A percentile compares a stretch with the other conserved stretches of the same genome.
These are phyloP conservation scores for Penicillium sclerotigenum DNA, from an alignment of 2,329 filamentous ascomycete genomes.

Conservation along the genomic window DNA sequence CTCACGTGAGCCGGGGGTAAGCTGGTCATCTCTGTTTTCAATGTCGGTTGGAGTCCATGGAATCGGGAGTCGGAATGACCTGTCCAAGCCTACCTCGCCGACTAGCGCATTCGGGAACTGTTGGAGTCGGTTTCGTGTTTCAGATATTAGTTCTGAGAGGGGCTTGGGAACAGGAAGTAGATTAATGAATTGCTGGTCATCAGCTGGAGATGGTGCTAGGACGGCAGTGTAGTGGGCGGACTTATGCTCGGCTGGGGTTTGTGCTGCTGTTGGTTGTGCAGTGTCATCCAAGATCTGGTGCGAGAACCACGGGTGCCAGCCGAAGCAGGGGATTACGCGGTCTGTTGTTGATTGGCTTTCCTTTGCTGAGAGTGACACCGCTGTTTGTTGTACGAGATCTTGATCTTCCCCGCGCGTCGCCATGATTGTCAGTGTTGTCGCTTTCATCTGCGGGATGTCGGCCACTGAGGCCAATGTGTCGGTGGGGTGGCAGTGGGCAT, in stretches of 20 bases:
- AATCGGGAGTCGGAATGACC: conserved; percentile 58
- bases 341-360: conserved; percentile 25
- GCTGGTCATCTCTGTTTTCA: conserved; percentile 31
- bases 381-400: conserved; percentile 53
- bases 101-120: conserved; percentile 55
- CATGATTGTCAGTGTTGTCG: conserved; percentile 60
- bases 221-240: conserved; percentile 54
- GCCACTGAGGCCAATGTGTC: conserved; percentile 59
- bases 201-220: conserved; percentile 46
- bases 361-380: conserved; percentile 31
- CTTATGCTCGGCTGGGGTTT: conserved; percentile 28
- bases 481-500: conserved; percentile 66
- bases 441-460: conserved; percentile 56
- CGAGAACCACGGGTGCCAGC: conserved; percentile 68
- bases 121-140: conserved; percentile 50
- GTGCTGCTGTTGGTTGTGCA: conserved; percentile 6
- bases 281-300: conserved; percentile 56
- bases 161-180: conserved; percentile 54
- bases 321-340: conserved; percentile 59
- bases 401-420: conserved; percentile 61
- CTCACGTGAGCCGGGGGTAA: conserved; percentile 61
- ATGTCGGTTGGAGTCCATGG: conserved; percentile 42
- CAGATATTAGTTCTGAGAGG: conserved; percentile 51
- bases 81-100: conserved; percentile 62
- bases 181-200: conserved; percentile 49